Base-by-base conservation (phyloP, 768 basidiomycete species). In the Symmetrospora coprosmae region DNA sequence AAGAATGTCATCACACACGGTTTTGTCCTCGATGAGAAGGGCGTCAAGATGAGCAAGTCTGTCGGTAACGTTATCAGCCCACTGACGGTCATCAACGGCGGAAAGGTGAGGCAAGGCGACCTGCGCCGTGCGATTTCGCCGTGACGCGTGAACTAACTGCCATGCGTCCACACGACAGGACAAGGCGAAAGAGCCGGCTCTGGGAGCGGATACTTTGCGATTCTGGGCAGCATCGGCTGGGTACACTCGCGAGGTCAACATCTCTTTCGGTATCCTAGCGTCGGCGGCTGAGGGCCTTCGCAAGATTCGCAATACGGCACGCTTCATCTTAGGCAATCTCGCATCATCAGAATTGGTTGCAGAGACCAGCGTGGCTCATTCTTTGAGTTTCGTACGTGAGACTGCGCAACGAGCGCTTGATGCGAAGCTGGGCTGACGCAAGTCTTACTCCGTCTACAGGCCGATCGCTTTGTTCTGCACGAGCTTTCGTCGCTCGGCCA, bases 21-120 rank as follows among this genome's bases (percentile, higher is more conserved):
- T 0, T 92, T 99, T 82, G 87, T 94, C 3, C 79, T 96, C 4
- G 94, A 97, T 67, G 81, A 87, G 69, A 73, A 78, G 13, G 90
- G 89, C 2, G 82, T 83, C 75, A 89, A 81, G 74, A 99, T 99
- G 92, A 96, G 91, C 80, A 99, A 99, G 75, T 89, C 86, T 1
- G 71, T 86, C 8, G 92, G 92, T 0, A 99, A 99, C 68, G 82
- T 94, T 25, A 72, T 91, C 48, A 87, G 83, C 67, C 92, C 92
- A 0, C 74, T 86, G 75, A 80, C 80, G 0, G 76, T 97, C 60
- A 80, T 94, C 27, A 70, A 82, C 60, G 92, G 89, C 21, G 84
- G 83, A 19, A 72, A 78, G 74, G 88, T 90, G 51, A 60, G 70
- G 64, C 7, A 7, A 19, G 7, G n/a, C 8, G n/a, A 49, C 19